These are phyloP conservation scores for Emmonsiellopsis sp. DNA, from an alignment of 2,329 filamentous ascomycete genomes.

Conservation along the genomic window DNA sequence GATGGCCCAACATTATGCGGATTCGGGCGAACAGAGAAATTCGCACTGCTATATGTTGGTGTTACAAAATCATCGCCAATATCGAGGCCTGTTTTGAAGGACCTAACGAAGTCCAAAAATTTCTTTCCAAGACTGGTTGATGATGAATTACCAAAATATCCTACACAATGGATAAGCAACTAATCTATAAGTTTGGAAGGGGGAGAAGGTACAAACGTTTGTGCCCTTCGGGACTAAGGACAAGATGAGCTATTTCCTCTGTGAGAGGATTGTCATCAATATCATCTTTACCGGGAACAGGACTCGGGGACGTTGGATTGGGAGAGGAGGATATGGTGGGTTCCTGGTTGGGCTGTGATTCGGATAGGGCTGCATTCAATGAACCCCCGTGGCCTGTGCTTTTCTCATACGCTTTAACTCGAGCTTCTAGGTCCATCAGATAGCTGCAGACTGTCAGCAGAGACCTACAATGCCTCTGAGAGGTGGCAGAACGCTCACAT, in stretches of 20 bases:
- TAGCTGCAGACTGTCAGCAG: constrained; percentile 10
- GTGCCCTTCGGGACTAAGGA: constrained; percentile 3
- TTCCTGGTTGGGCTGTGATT: neutral
- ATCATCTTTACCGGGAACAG: neutral
- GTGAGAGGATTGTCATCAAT: constrained; percentile 5
- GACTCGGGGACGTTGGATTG: neutral
- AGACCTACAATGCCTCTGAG: neutral
- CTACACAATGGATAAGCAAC: constrained; percentile 5
- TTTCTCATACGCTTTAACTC: constrained; percentile 12
- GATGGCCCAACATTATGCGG: constrained; percentile 11
- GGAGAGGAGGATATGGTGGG: neutral
- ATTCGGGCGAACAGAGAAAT: constrained; percentile 3
- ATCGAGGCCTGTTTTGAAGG: constrained; percentile 4
- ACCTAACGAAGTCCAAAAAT: constrained; percentile 17
- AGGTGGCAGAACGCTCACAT: constrained; percentile 6
- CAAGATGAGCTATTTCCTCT: constrained; percentile 5
- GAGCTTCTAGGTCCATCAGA: constrained; percentile 12
- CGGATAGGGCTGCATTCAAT: neutral
- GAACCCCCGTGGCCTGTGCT: neutral
- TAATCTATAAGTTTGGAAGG: neutral
- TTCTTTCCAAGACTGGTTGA: constrained; percentile 16
- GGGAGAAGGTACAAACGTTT: neutral
- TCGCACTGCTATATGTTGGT: constrained; percentile 2
- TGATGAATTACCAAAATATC: constrained; percentile 19
- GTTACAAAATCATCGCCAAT: constrained; percentile 6